Percentiles rank a stretch among this genome's conserved stretches.
Evolutionary conservation across 2,329 filamentous ascomycete species (phyloP).

Genomic region (Diaporthe aspalathi): DNA sequence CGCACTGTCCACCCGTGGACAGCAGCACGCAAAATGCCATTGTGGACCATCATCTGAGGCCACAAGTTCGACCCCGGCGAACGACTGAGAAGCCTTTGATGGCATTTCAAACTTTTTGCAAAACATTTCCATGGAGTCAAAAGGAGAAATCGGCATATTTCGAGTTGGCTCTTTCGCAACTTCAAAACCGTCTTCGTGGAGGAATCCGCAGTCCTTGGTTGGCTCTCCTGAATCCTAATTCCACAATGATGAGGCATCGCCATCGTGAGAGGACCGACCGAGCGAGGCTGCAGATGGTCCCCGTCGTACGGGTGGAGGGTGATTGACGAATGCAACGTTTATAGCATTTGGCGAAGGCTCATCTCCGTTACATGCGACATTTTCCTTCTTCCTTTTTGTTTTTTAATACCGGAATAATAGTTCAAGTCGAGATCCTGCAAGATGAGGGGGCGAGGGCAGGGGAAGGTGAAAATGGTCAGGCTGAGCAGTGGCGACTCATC

Average conservation of each 20-base stretch:
- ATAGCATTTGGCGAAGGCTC: background rate
- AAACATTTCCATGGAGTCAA: background rate
- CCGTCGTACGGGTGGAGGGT: background rate
- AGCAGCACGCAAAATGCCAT: background rate
- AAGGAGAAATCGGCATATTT: background rate
- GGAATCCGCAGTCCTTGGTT: background rate
- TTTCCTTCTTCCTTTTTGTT: no score
- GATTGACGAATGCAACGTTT: background rate
- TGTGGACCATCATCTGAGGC: background rate
- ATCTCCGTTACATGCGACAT: background rate
- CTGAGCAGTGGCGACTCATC: background rate
- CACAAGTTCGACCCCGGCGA: background rate
- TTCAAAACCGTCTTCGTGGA: no score
- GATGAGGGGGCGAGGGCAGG: background rate
- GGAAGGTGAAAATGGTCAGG: background rate
- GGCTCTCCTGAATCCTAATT: no score
- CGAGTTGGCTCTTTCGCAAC: no score
- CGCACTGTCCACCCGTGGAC: background rate
- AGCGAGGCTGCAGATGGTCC: background rate
- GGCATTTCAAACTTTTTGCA: background rate
- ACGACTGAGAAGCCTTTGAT: background rate
- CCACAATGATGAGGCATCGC: no score
- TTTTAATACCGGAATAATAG: no score
- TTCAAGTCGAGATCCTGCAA: background rate
- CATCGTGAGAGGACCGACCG: no score